Base-by-base conservation (phyloP, 352 stramenopile genomes). In the Aphanomyces cochlioides region DNA sequence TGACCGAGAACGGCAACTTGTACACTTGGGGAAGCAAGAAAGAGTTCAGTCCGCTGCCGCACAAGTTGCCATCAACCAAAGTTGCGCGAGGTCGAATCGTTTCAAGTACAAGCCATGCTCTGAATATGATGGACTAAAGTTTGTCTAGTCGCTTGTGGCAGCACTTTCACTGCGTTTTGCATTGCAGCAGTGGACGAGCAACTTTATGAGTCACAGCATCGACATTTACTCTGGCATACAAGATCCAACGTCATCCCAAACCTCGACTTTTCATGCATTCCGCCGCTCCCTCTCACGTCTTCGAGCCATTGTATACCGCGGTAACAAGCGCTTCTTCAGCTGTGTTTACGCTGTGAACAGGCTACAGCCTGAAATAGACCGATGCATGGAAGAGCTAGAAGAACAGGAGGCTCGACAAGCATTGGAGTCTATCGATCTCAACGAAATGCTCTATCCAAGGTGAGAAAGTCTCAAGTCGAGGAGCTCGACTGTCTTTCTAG, bases 161-260 rank as follows among this genome's bases (percentile, higher is more conserved):
- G 81, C 34, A 89, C 77, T 6, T 93, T 92, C 38, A 90, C 85
- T 7, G 66, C 90, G 19, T 92, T 92, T 67, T 92, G 88, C 72
- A 91, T 83, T 4, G 34, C 87, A 17, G 78, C 76, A 21, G 75
- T 81, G 13, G 77, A 81, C 50, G 56, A 77, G 0, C 60, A 78
- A 45, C 88, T 81, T 64, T 93, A 89, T 65, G 85, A 93, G 59
- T 75, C 71, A 37, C 73, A 69, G 34, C 74, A 90, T 40, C 80
- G 78, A 3, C 72, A 79, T 6, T 77, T 81, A 0, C 71, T 90
- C 34, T 90, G 81, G 85, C 68, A 74, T 0, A 75, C 78, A 8
- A 78, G 78, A 34, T 57, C 81, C 6, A 77, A 61, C 1, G 58
- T 84, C 5, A 79, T 91, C 36, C 85, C 85, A 3, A 72, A 64